phyloP scores from a whole-genome alignment of 345 rosid genomes.

The Crucihimalaya himalaica region DNA sequence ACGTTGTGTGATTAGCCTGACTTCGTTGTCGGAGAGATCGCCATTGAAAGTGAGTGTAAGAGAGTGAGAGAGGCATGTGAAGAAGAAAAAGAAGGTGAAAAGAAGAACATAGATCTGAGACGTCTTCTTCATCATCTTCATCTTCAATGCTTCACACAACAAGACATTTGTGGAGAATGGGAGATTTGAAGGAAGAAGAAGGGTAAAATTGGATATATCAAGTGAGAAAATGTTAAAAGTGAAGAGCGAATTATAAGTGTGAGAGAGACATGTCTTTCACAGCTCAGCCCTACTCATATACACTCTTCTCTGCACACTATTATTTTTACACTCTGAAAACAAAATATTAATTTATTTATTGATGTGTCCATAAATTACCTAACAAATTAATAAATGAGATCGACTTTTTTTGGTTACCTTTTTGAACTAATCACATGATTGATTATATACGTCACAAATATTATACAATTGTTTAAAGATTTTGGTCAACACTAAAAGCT shows the following conservation, averaged over 20 bases:
- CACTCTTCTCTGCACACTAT: background rate
- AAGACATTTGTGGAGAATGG: constrained; percentile 50
- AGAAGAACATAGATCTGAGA: constrained; percentile 28
- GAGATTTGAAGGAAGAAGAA: constrained; percentile 32
- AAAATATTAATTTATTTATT: background rate
- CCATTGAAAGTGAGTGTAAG: constrained; percentile 43
- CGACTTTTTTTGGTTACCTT: constrained; percentile 12
- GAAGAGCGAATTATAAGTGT: constrained; percentile 31
- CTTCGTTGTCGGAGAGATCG: constrained; percentile 58
- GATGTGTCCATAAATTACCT: background rate
- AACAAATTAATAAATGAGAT: constrained; percentile 22
- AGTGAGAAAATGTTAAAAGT: background rate
- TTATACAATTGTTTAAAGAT: background rate
- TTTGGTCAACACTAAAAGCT: constrained; percentile 30
- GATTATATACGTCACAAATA: constrained; percentile 22
- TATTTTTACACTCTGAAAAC: constrained; percentile 1
- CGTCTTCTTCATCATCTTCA: constrained; percentile 72
- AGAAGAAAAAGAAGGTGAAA: constrained; percentile 29
- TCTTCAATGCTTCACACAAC: constrained; percentile 71
- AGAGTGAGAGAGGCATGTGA: constrained; percentile 34
- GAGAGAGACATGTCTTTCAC: constrained; percentile 41
- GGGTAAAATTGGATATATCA: constrained; percentile 14
- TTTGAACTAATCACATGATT: constrained; percentile 32
- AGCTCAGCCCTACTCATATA: constrained; percentile 29
- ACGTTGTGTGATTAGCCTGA: constrained; percentile 58